These are phyloP conservation scores for Neostapfia colusana DNA, from an alignment of 176 grass and related monocot species.

Conservation along the genomic window DNA sequence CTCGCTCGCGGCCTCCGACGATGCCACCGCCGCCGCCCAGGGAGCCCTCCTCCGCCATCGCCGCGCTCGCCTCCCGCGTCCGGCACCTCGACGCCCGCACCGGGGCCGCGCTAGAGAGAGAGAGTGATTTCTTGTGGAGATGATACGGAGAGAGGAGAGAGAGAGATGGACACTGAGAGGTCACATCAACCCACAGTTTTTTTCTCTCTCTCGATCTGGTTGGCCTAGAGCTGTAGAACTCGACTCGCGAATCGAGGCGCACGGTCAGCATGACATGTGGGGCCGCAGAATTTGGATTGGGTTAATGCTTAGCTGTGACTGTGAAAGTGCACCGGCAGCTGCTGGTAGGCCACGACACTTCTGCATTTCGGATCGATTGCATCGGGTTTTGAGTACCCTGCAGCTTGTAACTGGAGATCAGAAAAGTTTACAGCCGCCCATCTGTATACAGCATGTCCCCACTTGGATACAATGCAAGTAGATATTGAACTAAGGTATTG, in stretches of 20 bases:
- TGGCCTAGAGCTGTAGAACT: constrained; percentile 44
- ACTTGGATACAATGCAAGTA: no score
- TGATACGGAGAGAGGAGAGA: not conserved
- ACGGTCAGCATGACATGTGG: constrained; percentile 23
- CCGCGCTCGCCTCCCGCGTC: no score
- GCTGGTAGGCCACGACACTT: constrained; percentile 5
- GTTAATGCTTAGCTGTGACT: not conserved
- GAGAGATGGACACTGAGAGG: constrained; percentile 33
- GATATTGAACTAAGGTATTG: no score
- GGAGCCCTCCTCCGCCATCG: no score
- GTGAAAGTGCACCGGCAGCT: not conserved
- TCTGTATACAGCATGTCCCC: no score
- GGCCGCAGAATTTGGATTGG: not conserved
- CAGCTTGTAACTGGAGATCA: not conserved
- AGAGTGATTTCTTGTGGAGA: constrained; percentile 22
- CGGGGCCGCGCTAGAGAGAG: no score
- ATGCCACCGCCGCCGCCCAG: no score
- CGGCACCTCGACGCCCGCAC: no score
- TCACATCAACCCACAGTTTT: constrained; percentile 38
- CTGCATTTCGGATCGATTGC: not conserved
- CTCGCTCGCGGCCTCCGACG: no score
- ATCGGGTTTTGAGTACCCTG: not conserved
- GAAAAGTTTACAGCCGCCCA: not conserved
- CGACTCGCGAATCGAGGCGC: not conserved
- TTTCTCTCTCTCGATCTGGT: constrained; percentile 28